Evolutionary conservation across 805 yeast genomes (phyloP).

Genomic region (Saccharomycopsis synnaedendra): DNA sequence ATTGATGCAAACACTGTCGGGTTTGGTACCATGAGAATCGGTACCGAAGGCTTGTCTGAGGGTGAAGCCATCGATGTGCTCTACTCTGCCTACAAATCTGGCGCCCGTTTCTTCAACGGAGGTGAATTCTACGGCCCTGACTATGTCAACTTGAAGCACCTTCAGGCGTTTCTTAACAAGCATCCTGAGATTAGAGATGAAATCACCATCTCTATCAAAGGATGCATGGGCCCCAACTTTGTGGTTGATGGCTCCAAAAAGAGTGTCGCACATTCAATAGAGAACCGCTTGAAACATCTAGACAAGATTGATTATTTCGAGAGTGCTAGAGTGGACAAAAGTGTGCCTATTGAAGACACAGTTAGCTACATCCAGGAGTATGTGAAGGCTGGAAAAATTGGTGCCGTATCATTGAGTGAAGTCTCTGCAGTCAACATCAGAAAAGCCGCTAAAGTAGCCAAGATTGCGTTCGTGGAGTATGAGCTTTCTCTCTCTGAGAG

Average conservation of each 20-base stretch:
- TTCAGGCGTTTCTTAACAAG: conserved; percentile 45
- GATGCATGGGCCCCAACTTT: conserved; percentile 28
- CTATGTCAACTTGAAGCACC: conserved; percentile 40
- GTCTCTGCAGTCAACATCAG: conserved; percentile 49
- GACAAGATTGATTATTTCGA: conserved; percentile 52
- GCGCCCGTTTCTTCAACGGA: conserved; percentile 49
- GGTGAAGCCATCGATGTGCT: conserved; percentile 44
- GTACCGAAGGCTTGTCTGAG: conserved; percentile 15
- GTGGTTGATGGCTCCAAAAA: conserved; percentile 34
- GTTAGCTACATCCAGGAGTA: conserved; percentile 44
- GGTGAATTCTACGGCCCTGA: conserved; percentile 71
- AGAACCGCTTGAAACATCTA: conserved; percentile 27
- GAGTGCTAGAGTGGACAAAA: conserved; percentile 57
- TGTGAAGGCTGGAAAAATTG: conserved; percentile 55
- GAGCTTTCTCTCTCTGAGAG: conserved; percentile 63
- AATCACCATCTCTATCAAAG: conserved; percentile 58
- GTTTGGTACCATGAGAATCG: not conserved
- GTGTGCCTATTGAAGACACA: conserved; percentile 46
- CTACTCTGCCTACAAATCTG: conserved; percentile 33
- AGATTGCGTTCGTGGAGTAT: conserved; percentile 58
- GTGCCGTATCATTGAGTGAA: conserved; percentile 68
- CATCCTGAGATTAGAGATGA: conserved; percentile 46
- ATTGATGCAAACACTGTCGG: not conserved
- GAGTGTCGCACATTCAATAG: conserved; percentile 36
- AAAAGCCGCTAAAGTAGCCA: conserved; percentile 44